Conservation (phyloP, 306 rosid genomes). For the Leucaena leucocephala region DNA sequence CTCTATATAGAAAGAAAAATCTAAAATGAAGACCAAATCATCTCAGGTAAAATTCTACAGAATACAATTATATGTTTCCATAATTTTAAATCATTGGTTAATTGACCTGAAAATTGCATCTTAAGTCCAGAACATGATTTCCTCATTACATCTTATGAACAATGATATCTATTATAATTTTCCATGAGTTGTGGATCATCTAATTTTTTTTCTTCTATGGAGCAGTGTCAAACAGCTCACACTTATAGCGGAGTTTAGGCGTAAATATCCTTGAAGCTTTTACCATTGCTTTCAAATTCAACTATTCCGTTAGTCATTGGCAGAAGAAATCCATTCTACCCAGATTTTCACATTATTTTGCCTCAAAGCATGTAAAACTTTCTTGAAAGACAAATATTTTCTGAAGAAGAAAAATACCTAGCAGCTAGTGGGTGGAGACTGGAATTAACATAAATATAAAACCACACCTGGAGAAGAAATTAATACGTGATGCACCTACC, state of each 20-base stretch:
- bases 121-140: background rate
- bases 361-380: background rate
- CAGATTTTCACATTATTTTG: no score
- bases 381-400: background rate
- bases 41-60: background rate
- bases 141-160: background rate
- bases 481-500: conserved; percentile 51
- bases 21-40: background rate
- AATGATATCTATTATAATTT: background rate
- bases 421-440: background rate
- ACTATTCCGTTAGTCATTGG: background rate
- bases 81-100: background rate
- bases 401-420: background rate
- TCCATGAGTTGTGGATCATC: background rate
- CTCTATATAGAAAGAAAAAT: background rate
- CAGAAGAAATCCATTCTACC: no score
- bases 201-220: background rate
- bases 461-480: conserved; percentile 4
- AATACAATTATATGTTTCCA: background rate
- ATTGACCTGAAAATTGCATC: background rate
- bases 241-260: background rate
- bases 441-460: conserved; percentile 7
- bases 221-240: background rate
- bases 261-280: background rate
- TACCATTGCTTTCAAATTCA: background rate